These are phyloP conservation scores for Echria macrotheca DNA, from an alignment of 495 filamentous ascomycete species.

Conservation along the genomic window DNA sequence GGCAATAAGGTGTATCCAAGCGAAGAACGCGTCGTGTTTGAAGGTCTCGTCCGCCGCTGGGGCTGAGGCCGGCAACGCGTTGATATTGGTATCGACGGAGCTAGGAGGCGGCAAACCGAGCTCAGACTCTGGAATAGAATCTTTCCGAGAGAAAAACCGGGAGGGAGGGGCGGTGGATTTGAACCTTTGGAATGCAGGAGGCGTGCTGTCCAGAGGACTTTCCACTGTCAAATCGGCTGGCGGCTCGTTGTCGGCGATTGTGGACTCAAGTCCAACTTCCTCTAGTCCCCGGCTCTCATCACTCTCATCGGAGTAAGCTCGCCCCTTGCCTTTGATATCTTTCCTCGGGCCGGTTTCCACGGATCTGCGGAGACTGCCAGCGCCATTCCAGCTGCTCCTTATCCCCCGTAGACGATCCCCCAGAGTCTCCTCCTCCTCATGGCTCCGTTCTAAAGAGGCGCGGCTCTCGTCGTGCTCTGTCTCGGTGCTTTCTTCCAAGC, in stretches of 20 bases:
- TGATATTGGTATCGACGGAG: conserved; percentile 18
- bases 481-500: conserved; percentile 75
- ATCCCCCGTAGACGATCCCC: conserved; percentile 47
- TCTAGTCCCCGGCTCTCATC: conserved; percentile 68
- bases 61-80: conserved; percentile 14
- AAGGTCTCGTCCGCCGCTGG: conserved; percentile 41
- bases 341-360: conserved; percentile 39
- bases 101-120: conserved; percentile 20
- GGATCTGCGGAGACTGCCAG: conserved; percentile 32
- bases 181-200: conserved; percentile 86
- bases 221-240: conserved; percentile 55
- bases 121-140: conserved; percentile 24
- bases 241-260: conserved; percentile 51
- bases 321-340: conserved; percentile 30
- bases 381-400: conserved; percentile 55
- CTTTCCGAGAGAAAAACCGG: conserved; percentile 19
- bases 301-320: conserved; percentile 32
- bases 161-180: conserved; percentile 26
- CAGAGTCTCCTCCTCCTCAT: conserved; percentile 42
- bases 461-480: conserved; percentile 61
- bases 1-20: conserved; percentile 81
- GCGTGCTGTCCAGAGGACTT: conserved; percentile 52
- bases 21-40: conserved; percentile 82
- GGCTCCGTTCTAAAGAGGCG: conserved; percentile 51
- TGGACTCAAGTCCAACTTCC: conserved; percentile 77